Evolutionary conservation across 495 filamentous ascomycete species (phyloP).

Genomic region (Aspergillus bertholletiae): DNA sequence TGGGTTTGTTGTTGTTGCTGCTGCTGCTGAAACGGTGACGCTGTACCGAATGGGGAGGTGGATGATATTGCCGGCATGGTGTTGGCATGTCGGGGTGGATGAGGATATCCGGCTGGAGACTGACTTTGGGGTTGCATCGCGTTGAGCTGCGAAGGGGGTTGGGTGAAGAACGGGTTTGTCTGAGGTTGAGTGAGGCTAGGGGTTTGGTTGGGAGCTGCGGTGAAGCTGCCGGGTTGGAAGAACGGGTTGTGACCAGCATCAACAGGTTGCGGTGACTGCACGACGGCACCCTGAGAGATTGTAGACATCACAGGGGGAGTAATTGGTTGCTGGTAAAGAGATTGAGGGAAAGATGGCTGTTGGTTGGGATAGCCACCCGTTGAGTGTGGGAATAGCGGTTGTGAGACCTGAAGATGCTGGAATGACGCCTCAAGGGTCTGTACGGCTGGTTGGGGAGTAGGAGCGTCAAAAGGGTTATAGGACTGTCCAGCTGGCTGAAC

Average conservation of each 20-base stretch:
- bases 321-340: conserved; percentile 52
- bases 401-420: conserved; percentile 67
- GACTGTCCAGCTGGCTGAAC: conserved; percentile 25
- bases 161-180: conserved; percentile 55
- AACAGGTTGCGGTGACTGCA: conserved; percentile 38
- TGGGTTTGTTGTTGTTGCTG: conserved; percentile 9
- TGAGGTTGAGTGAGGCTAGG: conserved; percentile 20
- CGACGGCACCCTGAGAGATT: conserved; percentile 46
- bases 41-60: conserved; percentile 33
- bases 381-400: conserved; percentile 75
- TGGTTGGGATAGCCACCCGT: conserved; percentile 70
- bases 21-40: conserved; percentile 34
- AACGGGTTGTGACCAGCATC: conserved; percentile 63
- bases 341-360: conserved; percentile 44
- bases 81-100: conserved; percentile 36
- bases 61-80: conserved; percentile 39
- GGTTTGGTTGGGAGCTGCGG: conserved; percentile 26
- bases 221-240: conserved; percentile 42
- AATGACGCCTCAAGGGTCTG: conserved; percentile 66
- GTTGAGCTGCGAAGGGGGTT: conserved; percentile 22
- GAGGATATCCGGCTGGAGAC: conserved; percentile 19
- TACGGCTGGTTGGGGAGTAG: conserved; percentile 43
- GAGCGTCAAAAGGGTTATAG: conserved; percentile 68
- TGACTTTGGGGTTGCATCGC: conserved; percentile 31
- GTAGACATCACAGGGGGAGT: conserved; percentile 58